These are phyloP conservation scores for Senna tora DNA, from an alignment of 306 rosid genomes.

Conservation along the genomic window DNA sequence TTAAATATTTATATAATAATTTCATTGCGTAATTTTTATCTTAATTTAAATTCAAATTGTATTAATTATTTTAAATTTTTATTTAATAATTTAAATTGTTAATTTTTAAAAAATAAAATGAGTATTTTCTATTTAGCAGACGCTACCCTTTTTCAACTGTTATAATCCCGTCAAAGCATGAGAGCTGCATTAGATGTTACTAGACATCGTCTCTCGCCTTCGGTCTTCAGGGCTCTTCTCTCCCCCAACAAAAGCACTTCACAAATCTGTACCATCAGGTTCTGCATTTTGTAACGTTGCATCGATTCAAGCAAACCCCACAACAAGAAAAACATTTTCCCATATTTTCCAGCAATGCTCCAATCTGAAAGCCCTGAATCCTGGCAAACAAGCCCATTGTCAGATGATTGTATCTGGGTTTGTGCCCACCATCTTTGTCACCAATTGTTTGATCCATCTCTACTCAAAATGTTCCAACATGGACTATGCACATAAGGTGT, in stretches of 20 bases:
- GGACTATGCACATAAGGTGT: slow-evolving; percentile 59
- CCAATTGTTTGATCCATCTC: slow-evolving; percentile 69
- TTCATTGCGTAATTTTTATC: too few relatives aligned
- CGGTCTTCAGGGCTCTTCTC: slow-evolving; percentile 25
- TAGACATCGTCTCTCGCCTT: slow-evolving; percentile 34
- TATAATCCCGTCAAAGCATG: too few relatives aligned
- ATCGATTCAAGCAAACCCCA: slow-evolving; percentile 41
- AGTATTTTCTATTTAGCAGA: too few relatives aligned
- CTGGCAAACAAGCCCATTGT: slow-evolving; percentile 77
- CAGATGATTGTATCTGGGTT: slow-evolving; percentile 71
- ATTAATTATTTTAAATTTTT: too few relatives aligned
- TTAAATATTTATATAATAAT: too few relatives aligned
- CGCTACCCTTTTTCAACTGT: too few relatives aligned
- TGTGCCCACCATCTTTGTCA: slow-evolving; percentile 67
- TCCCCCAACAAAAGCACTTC: slow-evolving; percentile 16
- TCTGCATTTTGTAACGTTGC: slow-evolving; percentile 43
- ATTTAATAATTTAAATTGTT: too few relatives aligned
- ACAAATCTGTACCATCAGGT: not conserved
- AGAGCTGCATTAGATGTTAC: slow-evolving; percentile 32
- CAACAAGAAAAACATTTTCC: slow-evolving; percentile 64
- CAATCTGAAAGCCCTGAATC: slow-evolving; percentile 48
- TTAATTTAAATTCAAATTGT: too few relatives aligned
- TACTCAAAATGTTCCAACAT: slow-evolving; percentile 56
- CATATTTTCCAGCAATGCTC: slow-evolving; percentile 79
- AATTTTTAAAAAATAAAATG: too few relatives aligned